Base-by-base conservation (phyloP, 371 early-diverging fungal genomes). In the Mucor piriformis region DNA sequence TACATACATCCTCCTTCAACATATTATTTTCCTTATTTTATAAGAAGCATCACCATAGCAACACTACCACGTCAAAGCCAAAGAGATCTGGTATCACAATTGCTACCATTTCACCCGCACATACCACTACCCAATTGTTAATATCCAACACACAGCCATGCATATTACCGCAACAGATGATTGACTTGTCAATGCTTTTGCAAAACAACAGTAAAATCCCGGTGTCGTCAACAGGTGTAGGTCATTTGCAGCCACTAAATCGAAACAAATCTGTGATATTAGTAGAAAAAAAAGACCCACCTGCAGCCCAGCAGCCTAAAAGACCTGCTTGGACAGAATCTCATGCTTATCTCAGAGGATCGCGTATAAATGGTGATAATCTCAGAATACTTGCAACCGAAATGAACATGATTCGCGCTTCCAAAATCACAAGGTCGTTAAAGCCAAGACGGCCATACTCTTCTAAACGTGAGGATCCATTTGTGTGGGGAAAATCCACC, bases 321-420 rank as follows among this genome's bases (percentile, higher is more conserved):
- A 32, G 52, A 5, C 61, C 66, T 18, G 37, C 43, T 34, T 61
- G 66, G 66, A 61, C 61, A 23, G 47, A 66, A 15, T 66, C 66
- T 6, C 61, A 66, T 66, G 48, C 48, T 13, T 61, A 66, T 25
- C 40, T 60, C 16, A 56, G 66, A 61, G 61, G 61, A 3, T 15
- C 48, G 21, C 61, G 66, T 21, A 47, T 61, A 5, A 66, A 66
- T 44, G 13, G 52, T 33, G 20, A 52, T 32, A 38, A 52, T 21
- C 54, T 66, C 8, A 46, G 66, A 47, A 61, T 66, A 5, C 56
- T 66, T 21, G 16, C 42, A 18, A 48, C 47, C 4, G 66, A 66
- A 43, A 12, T 51, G 16, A 66, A 61, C 33, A 66, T 66, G 66
- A 61, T 66, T 18, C 61, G 56, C 37, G 61, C 66, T 47, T 61